phyloP scores from a whole-genome alignment of 176 grass and related monocot genomes.

The Echinochloa phyllopogon region DNA sequence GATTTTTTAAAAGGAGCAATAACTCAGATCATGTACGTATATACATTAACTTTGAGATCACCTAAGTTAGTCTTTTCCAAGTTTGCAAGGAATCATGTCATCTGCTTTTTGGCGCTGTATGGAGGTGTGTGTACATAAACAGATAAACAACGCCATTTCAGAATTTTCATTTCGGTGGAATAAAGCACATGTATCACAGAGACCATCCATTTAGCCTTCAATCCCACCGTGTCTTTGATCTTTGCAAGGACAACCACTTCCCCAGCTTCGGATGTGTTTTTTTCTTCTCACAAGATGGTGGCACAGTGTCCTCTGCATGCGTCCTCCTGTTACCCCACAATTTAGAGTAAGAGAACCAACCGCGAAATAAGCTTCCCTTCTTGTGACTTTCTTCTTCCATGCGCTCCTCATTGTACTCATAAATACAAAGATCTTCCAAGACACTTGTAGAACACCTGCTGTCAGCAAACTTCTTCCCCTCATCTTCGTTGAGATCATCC shows the following conservation, averaged over 20 bases:
- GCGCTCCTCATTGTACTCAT: slow-evolving; percentile 20
- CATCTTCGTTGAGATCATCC: slow-evolving; percentile 50
- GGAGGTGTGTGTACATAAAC: background rate
- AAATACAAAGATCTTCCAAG: slow-evolving; percentile 34
- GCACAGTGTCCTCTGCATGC: slow-evolving; percentile 30
- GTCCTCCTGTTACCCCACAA: slow-evolving; percentile 52
- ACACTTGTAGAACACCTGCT: slow-evolving; percentile 53
- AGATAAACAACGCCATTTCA: background rate
- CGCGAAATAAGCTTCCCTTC: slow-evolving; percentile 45
- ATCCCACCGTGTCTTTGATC: slow-evolving; percentile 19
- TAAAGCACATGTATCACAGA: background rate
- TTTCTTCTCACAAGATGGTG: slow-evolving; percentile 36
- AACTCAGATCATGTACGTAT: slow-evolving; percentile 9
- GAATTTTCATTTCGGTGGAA: background rate
- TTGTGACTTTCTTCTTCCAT: slow-evolving; percentile 33
- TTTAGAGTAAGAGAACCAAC: slow-evolving; percentile 68
- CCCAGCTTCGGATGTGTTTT: slow-evolving; percentile 25
- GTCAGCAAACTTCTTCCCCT: slow-evolving; percentile 18
- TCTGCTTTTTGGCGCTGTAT: slow-evolving; percentile 24
- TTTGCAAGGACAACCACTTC: slow-evolving; percentile 54
- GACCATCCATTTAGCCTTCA: background rate
- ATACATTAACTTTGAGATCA: slow-evolving; percentile 23
- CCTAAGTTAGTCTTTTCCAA: slow-evolving; percentile 4
- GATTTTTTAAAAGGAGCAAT: background rate
- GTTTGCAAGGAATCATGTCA: slow-evolving; percentile 21